Conservation (phyloP, 2,329 filamentous ascomycete genomes). For the Ophiocordyceps robertsii region DNA sequence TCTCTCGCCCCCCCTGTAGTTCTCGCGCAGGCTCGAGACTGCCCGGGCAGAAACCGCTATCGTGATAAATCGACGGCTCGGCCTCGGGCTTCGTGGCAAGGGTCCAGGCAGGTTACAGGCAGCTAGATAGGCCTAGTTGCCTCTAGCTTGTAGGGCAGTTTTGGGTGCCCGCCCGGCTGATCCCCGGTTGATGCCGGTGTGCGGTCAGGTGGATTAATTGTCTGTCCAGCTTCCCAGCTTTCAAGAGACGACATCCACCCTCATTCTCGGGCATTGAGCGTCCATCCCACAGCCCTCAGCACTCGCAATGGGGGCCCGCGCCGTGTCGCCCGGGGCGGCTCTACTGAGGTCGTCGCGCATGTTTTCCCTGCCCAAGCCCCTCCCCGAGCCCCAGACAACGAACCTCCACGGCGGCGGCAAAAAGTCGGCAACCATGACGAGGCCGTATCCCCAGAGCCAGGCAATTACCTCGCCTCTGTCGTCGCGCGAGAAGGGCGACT, state of each 20-base stretch:
- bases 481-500: conserved; percentile 69
- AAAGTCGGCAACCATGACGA: conserved; percentile 40
- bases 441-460: conserved; percentile 67
- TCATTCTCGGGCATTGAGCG: neutral
- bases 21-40: neutral
- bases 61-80: too few relatives aligned
- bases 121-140: too few relatives aligned
- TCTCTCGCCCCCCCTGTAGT: neutral
- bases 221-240: conserved; percentile 3
- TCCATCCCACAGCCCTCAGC: neutral
- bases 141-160: too few relatives aligned
- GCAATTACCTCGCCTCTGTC: conserved; percentile 65
- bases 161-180: too few relatives aligned
- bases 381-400: conserved; percentile 48
- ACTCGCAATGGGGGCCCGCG: conserved; percentile 17
- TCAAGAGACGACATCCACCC: too few relatives aligned
- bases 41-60: neutral
- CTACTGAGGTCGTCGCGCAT: conserved; percentile 79
- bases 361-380: conserved; percentile 70
- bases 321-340: conserved; percentile 46
- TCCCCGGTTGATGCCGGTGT: too few relatives aligned
- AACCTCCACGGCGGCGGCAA: conserved; percentile 18
- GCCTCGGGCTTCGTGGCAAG: neutral
- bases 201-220: too few relatives aligned
- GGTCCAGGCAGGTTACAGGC: neutral